Conservation (phyloP, 2,329 filamentous ascomycete species). For the Cladosporium colombiae region DNA sequence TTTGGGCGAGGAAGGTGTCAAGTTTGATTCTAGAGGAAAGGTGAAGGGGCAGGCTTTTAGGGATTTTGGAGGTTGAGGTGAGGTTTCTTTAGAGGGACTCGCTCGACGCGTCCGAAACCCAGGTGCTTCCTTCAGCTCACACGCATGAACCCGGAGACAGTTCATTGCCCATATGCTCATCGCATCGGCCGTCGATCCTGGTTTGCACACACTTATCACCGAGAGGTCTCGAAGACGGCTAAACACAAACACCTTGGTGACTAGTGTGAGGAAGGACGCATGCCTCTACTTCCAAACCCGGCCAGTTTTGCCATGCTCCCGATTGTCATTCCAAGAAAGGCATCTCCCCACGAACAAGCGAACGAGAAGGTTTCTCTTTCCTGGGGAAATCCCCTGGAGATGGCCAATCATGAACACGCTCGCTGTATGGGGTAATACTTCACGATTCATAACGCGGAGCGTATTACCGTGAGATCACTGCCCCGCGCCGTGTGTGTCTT, state of each 20-base stretch:
- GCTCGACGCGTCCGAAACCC: background rate
- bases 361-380: background rate
- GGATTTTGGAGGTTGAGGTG: conserved; percentile 29
- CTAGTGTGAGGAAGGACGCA: background rate
- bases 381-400: background rate
- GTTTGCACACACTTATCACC: background rate
- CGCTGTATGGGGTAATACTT: background rate
- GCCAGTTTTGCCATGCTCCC: background rate
- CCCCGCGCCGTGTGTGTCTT: background rate
- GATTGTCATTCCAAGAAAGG: background rate
- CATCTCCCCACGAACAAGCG: background rate
- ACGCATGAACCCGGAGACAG: background rate
- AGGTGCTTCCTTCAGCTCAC: background rate
- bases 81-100: background rate
- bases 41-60: conserved; percentile 44
- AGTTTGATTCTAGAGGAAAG: conserved; percentile 46
- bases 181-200: background rate
- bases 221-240: background rate
- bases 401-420: background rate
- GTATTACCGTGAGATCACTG: background rate
- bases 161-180: background rate
- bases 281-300: background rate
- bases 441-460: background rate
- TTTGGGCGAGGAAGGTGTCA: conserved; percentile 46
- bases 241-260: background rate